Base-by-base conservation (phyloP, 495 filamentous ascomycete genomes). In the Podospora didyma region DNA sequence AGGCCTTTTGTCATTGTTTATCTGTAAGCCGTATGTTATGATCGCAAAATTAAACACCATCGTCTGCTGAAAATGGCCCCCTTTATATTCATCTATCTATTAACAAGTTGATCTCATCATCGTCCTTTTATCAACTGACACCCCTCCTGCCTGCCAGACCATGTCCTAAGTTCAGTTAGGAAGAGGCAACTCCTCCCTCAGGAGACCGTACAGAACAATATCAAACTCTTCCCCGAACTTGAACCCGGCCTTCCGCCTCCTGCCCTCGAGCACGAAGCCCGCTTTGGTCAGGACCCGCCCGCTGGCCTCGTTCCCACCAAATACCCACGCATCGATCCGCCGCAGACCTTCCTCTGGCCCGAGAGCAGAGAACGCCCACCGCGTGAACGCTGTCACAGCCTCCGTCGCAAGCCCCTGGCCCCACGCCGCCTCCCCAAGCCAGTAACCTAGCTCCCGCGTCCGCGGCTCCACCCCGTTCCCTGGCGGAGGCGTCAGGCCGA, bases 361-460 rank as follows among this genome's bases (percentile, higher is more conserved):
- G 14, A 5, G 37, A 68, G 65, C 57, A 20, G 63, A 58, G 46
- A 78, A 76, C 19, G 61, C 62, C 73, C 74, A 78, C 10, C 58
- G 49, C 17, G 54, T 41, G 34, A 69, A 70, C 19, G 21, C 64
- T 2, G 6, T 23, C 0, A 62, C 39, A 20, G 59, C 65, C 42
- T 65, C 69, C 20, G 64, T 70, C 48, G 68, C 68, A 39, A 74
- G 59, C 0, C 76, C 73, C 16, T 57, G 62, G 0, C 76, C 75
- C 75, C 74, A 75, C 44, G 59, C 56, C 2, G 61, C 51, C 56
- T 56, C 63, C n/a, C 56, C 66, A 9, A 70, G 26, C 64, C 67
- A 76, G 62, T 76, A 78, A 7, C 74, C 75, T 6, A 78, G 6
- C 62, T 74, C 69, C 45, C 66, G 60, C 20, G 62, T 70, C 20